phyloP scores from a whole-genome alignment of 306 rosid species.

The Vachellia pachyceras region DNA sequence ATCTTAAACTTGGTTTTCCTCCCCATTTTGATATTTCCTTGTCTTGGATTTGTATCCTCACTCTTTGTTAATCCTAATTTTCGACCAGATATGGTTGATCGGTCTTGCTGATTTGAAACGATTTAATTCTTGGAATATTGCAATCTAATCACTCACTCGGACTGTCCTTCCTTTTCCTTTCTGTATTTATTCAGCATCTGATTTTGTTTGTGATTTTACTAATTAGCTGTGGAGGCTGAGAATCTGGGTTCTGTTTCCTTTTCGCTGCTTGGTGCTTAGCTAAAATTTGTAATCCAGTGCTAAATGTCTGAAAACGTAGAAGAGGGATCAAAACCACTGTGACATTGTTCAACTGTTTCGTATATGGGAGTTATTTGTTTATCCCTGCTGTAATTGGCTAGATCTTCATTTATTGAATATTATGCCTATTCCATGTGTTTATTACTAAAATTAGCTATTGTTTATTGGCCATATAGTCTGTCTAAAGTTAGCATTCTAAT shows the following conservation, averaged over 20 bases:
- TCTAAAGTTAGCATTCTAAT: constrained; percentile 1
- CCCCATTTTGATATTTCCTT: not conserved
- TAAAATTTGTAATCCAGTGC: not conserved
- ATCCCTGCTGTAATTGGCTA: not conserved
- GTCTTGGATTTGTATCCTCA: constrained; percentile 29
- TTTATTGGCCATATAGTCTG: not conserved
- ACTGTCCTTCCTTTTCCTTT: not conserved
- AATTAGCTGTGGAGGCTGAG: not conserved
- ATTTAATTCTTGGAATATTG: not conserved
- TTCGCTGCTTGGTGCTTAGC: not conserved
- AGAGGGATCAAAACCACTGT: not conserved
- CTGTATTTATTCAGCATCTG: not conserved
- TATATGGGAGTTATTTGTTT: not conserved
- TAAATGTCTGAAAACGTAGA: constrained; percentile 1
- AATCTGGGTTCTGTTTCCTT: not conserved
- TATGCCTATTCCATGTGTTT: not conserved
- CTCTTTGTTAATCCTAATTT: not conserved
- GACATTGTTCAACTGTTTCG: not conserved
- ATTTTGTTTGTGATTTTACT: not conserved
- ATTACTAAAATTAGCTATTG: not conserved
- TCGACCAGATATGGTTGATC: not conserved
- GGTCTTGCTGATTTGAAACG: not conserved
- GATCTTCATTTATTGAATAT: not conserved
- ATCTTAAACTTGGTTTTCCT: not conserved
- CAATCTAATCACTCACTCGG: not conserved